Evolutionary conservation across 2,329 filamentous ascomycete genomes (phyloP), one percentile per base, ranked within the genome.

Genomic region (Trichoderma gracile): DNA sequence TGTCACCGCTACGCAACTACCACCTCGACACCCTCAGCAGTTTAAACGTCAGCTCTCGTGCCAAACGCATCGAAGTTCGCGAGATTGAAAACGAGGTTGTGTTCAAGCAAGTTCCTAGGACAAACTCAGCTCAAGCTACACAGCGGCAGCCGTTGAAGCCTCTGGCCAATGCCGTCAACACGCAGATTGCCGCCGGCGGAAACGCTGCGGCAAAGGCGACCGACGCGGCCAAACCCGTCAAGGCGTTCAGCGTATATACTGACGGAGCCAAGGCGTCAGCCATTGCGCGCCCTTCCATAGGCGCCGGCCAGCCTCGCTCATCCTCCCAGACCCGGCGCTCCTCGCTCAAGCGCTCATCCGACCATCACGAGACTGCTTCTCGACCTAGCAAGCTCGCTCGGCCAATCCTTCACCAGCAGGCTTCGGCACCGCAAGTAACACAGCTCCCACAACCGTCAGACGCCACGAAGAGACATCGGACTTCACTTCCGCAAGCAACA

Each of bases 51-150:
- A 95, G 93, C 72, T 97, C 95, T 58, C 86, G 94, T 12, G 96
- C 94, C 25, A 97, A 97, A 81, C 92, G 96, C 72, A 97, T 98
- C 70, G 94, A 98, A 76, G 90, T 97, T 12, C 89, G 92, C 57
- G 95, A 98, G 76, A 91, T 97, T 65, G 94, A 98, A 76, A 98
- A 98, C 73, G 93, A 97, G 73, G 89, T 96, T 4, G 89, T 97
- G 46, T 96, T 92, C 79, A 92, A 91, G 73, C 88, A 90, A 61
- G 84, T 86, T 63, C 86, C 89, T 30, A 84, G 86, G 63, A 80
- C 83, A n/a, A 78, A 72, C 70, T 74, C 77, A 12, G 74, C 72
- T 68, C 69, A 77, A 69, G 80, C 80, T 8, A 69, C 77, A 3
- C 79, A 81, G 61, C 85, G 94, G 17, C 93, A 97, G 73, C 92